Conservation (phyloP, 768 basidiomycete species). For the Lactarius quietus region DNA sequence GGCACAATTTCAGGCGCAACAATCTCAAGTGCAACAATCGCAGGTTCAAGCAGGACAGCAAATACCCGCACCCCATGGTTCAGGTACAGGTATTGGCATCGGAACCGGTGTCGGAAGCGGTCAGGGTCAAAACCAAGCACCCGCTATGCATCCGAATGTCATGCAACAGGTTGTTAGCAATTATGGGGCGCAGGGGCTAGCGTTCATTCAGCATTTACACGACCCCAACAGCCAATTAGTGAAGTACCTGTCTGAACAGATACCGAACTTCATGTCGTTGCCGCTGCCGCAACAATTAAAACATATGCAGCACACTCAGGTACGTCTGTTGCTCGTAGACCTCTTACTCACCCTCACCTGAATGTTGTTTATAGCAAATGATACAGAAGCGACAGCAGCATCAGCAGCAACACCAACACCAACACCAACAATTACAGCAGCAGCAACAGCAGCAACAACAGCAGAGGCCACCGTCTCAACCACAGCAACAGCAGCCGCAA, state of each 20-base stretch:
- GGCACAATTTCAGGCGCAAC: constrained; percentile 15
- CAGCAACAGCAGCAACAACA: constrained; percentile 33
- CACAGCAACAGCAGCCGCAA: constrained; percentile 28
- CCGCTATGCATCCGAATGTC: constrained; percentile 1
- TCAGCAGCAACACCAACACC: constrained; percentile 26
- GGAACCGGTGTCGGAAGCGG: not conserved
- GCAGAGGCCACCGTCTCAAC: constrained; percentile 34
- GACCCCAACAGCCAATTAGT: constrained; percentile 25
- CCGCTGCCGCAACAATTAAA: constrained; percentile 21
- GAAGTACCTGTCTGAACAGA: constrained; percentile 23
- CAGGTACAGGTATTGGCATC: constrained; percentile 8
- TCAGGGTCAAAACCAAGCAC: constrained; percentile 10
- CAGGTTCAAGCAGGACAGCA: constrained; percentile 16
- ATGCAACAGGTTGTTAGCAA: constrained; percentile 13
- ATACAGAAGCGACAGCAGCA: constrained; percentile 24
- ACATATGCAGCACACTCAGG: constrained; percentile 24
- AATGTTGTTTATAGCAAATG: constrained; percentile 1
- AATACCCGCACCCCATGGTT: constrained; percentile 20
- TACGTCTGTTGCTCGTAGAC: constrained; percentile 4
- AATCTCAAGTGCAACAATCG: constrained; percentile 6
- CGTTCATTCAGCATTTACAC: constrained; percentile 23
- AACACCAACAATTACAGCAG: constrained; percentile 22
- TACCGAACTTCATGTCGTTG: constrained; percentile 22
- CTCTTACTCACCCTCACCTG: constrained; percentile 3
- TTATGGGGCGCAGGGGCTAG: constrained; percentile 19